phyloP scores from a whole-genome alignment of 345 rosid species.

The Eucalyptus sp. region DNA sequence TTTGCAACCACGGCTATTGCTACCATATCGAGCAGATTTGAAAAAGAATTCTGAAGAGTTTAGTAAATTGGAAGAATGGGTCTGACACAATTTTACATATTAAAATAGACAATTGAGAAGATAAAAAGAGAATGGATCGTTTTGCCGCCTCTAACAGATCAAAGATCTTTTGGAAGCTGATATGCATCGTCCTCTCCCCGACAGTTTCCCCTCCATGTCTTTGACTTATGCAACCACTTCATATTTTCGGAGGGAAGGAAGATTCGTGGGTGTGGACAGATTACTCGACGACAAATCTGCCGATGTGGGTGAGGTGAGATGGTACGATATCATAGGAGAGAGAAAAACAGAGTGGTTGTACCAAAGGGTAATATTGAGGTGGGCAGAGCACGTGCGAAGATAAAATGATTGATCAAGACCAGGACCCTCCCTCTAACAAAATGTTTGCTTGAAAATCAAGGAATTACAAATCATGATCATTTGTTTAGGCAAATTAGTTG shows the following conservation, averaged over 20 bases:
- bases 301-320: neutral
- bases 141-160: neutral
- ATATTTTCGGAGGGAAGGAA: neutral
- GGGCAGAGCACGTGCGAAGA: neutral
- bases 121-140: neutral
- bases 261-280: neutral
- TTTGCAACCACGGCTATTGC: neutral
- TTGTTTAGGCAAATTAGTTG: neutral
- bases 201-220: neutral
- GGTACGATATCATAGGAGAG: neutral
- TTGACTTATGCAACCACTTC: neutral
- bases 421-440: neutral
- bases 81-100: neutral
- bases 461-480: neutral
- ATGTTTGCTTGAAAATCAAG: neutral
- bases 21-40: neutral
- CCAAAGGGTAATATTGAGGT: neutral
- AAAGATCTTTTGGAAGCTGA: neutral
- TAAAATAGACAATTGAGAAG: neutral
- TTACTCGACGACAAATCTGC: neutral
- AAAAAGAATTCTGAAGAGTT: neutral
- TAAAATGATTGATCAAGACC: neutral
- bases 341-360: neutral
- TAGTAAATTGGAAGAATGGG: neutral
- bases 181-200: neutral